Base-by-base conservation (phyloP, 73 alveolate species). In the Paramecium biaurelia region DNA sequence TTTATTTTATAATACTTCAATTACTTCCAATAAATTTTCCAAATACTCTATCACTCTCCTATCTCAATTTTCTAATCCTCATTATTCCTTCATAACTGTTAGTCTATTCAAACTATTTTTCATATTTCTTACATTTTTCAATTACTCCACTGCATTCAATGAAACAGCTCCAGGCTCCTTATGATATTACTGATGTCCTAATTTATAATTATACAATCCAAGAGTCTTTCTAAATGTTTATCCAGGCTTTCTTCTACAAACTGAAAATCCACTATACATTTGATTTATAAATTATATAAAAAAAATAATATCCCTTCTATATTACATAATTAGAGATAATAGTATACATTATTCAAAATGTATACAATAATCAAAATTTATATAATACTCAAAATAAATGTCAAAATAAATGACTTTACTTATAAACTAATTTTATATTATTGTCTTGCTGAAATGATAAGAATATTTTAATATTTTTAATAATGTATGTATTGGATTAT, bases 11-110 rank as follows among this genome's bases (percentile, higher is more conserved):
- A 21, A 59, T 23, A 86, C 18, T 23, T 30, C 32, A 34, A 5
- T n/a, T 86, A 86, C 93, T 63, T 86, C 93, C 85, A 67, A 76
- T 28, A 56, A 63, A 86, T 86, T 86, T 42, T 24, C 93, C 93
- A 53, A 86, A 59, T 34, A 58, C 70, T 63, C 93, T 86, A 76
- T 86, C 93, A 35, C 88, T 63, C 35, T 86, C 87, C 30, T 63
- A 32, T 38, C 59, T 35, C 32, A 74, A 74, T 32, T 74, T 38
- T 15, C 35, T 35, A 11, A 74, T 30, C 30, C 47, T 74, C 35
- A 35, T 21, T 35, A 35, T 32, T 18, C 59, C 67, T 30, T 35
- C 56, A 34, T 35, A 21, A 35, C 12, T 74, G 7, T 53, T 53
- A n/a, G 58, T 43, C 87, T 35, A 38, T 74, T 43, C 47, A 38